A percentile compares a stretch with the other conserved stretches of the same genome.
These are phyloP conservation scores for Didymella glomerata DNA, from an alignment of 2,329 filamentous ascomycete species.

Conservation along the genomic window DNA sequence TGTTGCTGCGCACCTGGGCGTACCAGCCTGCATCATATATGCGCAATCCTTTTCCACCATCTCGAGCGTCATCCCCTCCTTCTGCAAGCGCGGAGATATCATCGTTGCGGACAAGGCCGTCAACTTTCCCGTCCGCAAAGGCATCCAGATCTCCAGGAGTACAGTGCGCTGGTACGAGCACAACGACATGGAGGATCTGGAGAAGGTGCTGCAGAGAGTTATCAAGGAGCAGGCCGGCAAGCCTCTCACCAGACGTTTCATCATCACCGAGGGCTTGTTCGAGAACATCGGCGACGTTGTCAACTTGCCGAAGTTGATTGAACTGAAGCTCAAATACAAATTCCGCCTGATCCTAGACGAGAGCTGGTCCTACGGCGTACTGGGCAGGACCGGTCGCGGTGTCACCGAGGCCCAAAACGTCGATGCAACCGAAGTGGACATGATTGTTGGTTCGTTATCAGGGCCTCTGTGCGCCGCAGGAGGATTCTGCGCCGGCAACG, in stretches of 20 bases:
- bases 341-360: conserved; percentile 98
- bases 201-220: conserved; percentile 83
- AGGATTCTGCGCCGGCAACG: conserved; percentile 91
- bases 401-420: conserved; percentile 97
- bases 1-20: conserved; percentile 88
- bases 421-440: conserved; percentile 90
- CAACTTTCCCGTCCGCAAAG: conserved; percentile 94
- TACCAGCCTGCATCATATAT: conserved; percentile 90
- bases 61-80: conserved; percentile 94
- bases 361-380: conserved; percentile 94
- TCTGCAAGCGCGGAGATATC: conserved; percentile 95
- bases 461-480: conserved; percentile 91
- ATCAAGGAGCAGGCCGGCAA: conserved; percentile 88
- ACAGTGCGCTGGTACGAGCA: conserved; percentile 94
- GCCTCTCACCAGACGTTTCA: conserved; percentile 89
- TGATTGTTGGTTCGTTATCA: conserved; percentile 93
- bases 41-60: conserved; percentile 96
- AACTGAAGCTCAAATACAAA: conserved; percentile 95
- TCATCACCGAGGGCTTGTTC: conserved; percentile 94
- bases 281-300: conserved; percentile 88
- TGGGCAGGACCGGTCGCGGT: conserved; percentile 89
- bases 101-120: conserved; percentile 94
- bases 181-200: conserved; percentile 93
- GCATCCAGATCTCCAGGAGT: conserved; percentile 90
- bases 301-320: conserved; percentile 85